phyloP scores from a whole-genome alignment of 164 flowering plant genomes.

The Tetrastigma voinierianum region DNA sequence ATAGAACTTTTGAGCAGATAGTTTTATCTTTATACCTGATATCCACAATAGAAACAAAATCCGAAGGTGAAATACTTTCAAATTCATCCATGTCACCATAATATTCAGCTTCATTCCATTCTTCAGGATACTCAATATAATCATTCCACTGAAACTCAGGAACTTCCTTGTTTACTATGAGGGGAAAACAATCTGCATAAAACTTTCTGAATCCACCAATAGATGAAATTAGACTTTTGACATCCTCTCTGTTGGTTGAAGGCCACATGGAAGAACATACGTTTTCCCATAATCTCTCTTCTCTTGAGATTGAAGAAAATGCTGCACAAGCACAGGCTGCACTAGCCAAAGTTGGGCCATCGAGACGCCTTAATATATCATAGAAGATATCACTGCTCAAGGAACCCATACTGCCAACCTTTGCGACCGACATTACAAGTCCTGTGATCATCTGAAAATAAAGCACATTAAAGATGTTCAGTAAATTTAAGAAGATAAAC shows the following conservation, averaged over 20 bases:
- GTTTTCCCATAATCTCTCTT: conserved; percentile 87
- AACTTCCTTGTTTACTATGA: conserved; percentile 80
- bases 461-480: conserved; percentile 1
- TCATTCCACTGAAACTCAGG: conserved; percentile 48
- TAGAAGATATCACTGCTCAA: conserved; percentile 77
- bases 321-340: conserved; percentile 91
- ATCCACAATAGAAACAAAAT: conserved; percentile 84
- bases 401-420: conserved; percentile 46
- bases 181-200: conserved; percentile 88
- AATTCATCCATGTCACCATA: conserved; percentile 67
- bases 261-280: conserved; percentile 88
- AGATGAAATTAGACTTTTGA: conserved; percentile 58
- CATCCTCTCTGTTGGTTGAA: conserved; percentile 82
- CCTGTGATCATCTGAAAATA: conserved; percentile 27
- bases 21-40: conserved; percentile 65
- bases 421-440: conserved; percentile 33
- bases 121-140: conserved; percentile 61
- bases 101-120: conserved; percentile 81
- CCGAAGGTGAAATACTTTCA: conserved; percentile 63
- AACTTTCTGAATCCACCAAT: conserved; percentile 88
- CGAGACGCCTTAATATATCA: conserved; percentile 84
- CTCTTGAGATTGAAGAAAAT: conserved; percentile 73
- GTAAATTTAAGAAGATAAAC: no score
- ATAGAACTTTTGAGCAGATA: conserved; percentile 79
- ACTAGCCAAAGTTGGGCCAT: conserved; percentile 81